Evolutionary conservation across 2,329 filamentous ascomycete genomes (phyloP).

Genomic region (Thermoascus crustaceus): DNA sequence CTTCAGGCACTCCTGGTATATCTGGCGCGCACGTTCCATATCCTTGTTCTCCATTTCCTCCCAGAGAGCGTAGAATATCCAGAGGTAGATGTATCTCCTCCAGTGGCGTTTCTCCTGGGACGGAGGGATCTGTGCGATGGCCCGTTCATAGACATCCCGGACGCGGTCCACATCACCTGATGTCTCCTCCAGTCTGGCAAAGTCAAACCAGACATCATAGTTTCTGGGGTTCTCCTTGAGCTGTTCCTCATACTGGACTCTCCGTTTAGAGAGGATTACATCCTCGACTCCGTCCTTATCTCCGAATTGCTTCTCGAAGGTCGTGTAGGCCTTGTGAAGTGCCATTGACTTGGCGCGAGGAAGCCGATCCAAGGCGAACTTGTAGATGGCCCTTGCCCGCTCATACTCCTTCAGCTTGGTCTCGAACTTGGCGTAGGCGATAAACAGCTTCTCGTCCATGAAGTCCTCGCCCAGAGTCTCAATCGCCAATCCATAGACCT

Average conservation of each 20-base stretch:
- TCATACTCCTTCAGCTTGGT: slow-evolving; percentile 93
- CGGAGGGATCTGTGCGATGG: slow-evolving; percentile 89
- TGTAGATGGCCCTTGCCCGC: slow-evolving; percentile 88
- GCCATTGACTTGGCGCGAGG: slow-evolving; percentile 76
- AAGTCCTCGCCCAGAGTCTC: slow-evolving; percentile 89
- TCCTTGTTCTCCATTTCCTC: slow-evolving; percentile 85
- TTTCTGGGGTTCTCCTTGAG: slow-evolving; percentile 91
- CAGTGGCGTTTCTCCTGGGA: slow-evolving; percentile 96
- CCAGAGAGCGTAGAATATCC: slow-evolving; percentile 95
- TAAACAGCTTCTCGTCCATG: slow-evolving; percentile 92
- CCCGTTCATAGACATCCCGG: slow-evolving; percentile 87
- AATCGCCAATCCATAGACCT: slow-evolving; percentile 82
- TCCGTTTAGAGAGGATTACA: slow-evolving; percentile 86
- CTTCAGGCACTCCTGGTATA: slow-evolving; percentile 81
- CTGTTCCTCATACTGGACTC: slow-evolving; percentile 89
- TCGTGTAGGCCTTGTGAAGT: slow-evolving; percentile 90
- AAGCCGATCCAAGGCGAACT: slow-evolving; percentile 86
- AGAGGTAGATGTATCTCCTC: slow-evolving; percentile 94
- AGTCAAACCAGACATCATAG: slow-evolving; percentile 97
- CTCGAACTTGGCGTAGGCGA: slow-evolving; percentile 91
- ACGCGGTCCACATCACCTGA: slow-evolving; percentile 75
- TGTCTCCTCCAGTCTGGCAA: slow-evolving; percentile 79
- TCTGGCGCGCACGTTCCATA: slow-evolving; percentile 68
- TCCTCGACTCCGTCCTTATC: slow-evolving; percentile 90
- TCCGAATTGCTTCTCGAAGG: slow-evolving; percentile 96